Conservation (phyloP, 768 basidiomycete genomes). For the Zangia roseola region DNA sequence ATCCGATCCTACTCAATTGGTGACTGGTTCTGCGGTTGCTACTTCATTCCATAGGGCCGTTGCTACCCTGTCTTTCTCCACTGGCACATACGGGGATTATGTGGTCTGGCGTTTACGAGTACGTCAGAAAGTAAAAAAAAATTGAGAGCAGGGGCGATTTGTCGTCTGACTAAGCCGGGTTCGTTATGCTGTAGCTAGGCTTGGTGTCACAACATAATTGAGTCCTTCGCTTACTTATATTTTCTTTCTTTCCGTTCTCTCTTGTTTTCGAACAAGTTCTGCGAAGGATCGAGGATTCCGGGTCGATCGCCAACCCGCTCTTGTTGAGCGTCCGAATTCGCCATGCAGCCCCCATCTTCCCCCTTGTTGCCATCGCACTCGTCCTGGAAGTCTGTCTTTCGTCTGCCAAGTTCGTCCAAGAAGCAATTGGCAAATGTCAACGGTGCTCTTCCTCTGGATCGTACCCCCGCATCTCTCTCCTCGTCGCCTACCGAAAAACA, state of each 20-base stretch:
- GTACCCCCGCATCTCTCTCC: conserved; percentile 28
- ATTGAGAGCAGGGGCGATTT: conserved; percentile 2
- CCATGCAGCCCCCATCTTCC: conserved; percentile 27
- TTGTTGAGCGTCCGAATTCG: not conserved
- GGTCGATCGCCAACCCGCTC: conserved; percentile 24
- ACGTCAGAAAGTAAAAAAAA: conserved; percentile 1
- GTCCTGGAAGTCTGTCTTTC: conserved; percentile 74
- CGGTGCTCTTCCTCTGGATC: conserved; percentile 50
- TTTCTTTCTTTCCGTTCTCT: conserved; percentile 13
- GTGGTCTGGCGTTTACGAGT: not conserved
- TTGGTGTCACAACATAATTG: conserved; percentile 4
- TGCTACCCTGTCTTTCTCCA: too few relatives aligned
- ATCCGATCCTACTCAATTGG: too few relatives aligned
- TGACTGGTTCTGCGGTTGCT: not conserved
- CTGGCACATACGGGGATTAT: not conserved
- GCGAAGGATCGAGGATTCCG: conserved; percentile 21
- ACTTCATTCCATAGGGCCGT: not conserved
- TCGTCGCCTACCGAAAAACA: conserved; percentile 19
- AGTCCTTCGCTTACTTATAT: conserved; percentile 15
- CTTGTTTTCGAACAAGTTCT: not conserved
- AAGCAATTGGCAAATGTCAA: conserved; percentile 42
- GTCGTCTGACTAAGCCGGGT: conserved; percentile 32
- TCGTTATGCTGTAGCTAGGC: conserved; percentile 13
- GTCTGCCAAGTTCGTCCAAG: conserved; percentile 65
- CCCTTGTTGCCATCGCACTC: conserved; percentile 27